Percentiles rank a stretch among this genome's conserved stretches.
These are phyloP conservation scores for Casuarina equisetifolia DNA, from an alignment of 306 rosid species.

Conservation along the genomic window DNA sequence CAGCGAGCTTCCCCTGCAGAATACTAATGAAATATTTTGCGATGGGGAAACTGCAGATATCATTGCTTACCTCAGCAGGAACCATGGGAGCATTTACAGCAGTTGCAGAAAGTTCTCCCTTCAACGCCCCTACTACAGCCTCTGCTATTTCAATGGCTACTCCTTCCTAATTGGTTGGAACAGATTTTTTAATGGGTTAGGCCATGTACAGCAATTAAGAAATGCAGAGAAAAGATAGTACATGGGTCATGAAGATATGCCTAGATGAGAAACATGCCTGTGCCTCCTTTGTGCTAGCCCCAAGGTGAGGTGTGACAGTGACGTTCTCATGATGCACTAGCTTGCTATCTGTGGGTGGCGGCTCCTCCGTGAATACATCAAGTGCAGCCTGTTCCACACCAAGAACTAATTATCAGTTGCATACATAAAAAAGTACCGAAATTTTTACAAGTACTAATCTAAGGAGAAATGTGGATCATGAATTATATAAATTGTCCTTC, in stretches of 20 bases:
- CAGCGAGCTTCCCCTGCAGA: neutral
- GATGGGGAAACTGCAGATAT: no score
- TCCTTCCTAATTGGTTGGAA: conserved; percentile 58
- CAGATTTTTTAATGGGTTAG: conserved; percentile 4
- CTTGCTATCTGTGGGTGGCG: conserved; percentile 76
- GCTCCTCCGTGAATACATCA: conserved; percentile 86
- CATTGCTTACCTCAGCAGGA: conserved; percentile 63
- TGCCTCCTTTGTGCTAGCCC: conserved; percentile 98
- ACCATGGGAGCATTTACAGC: conserved; percentile 99
- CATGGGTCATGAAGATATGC: neutral
- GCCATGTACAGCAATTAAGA: neutral
- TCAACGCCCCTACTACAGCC: conserved; percentile 89
- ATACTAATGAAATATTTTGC: neutral
- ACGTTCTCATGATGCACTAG: conserved; percentile 80
- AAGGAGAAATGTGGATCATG: no score
- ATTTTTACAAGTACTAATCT: neutral
- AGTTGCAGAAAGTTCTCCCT: conserved; percentile 92
- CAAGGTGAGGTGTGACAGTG: conserved; percentile 86
- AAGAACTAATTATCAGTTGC: conserved; percentile 6
- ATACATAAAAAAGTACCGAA: neutral
- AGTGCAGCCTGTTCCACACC: conserved; percentile 71
- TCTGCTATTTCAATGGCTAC: conserved; percentile 98
- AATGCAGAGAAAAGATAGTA: neutral
- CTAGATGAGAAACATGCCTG: conserved; percentile 47
- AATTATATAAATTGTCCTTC: no score